phyloP scores from a whole-genome alignment of 106 monocot genomes.

The Dioscorea alata region DNA sequence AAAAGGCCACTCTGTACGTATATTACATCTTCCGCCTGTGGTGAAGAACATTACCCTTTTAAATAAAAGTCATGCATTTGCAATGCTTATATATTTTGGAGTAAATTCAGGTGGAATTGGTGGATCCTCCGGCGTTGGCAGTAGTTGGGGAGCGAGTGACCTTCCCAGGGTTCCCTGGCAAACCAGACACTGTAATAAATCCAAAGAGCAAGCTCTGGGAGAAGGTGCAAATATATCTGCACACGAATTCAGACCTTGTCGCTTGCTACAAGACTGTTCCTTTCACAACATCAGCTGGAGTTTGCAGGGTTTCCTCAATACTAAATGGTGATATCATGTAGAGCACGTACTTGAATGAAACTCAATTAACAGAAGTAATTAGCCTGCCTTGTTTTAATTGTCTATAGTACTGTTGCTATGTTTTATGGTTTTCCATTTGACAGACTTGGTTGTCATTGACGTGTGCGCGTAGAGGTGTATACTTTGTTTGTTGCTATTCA shows the following conservation, averaged over 20 bases:
- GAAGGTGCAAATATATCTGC: constrained; percentile 60
- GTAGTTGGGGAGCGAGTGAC: constrained; percentile 58
- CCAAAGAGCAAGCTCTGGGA: constrained; percentile 93
- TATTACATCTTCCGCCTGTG: no score
- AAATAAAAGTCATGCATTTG: no score
- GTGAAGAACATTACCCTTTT: no score
- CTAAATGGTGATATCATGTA: constrained; percentile 59
- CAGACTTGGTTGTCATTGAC: no score
- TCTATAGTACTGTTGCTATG: no score
- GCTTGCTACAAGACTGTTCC: constrained; percentile 68
- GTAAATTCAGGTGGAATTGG: constrained; percentile 68
- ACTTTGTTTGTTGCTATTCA: no score
- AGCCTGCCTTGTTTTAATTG: no score
- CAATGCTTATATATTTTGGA: no score
- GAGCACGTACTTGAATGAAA: not conserved
- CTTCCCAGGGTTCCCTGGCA: constrained; percentile 54
- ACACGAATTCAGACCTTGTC: constrained; percentile 50
- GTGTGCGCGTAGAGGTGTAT: no score
- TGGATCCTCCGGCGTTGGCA: constrained; percentile 70
- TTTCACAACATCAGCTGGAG: constrained; percentile 76
- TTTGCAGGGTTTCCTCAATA: constrained; percentile 84
- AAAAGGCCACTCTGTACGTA: no score
- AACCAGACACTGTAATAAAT: constrained; percentile 61
- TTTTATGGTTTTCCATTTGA: no score
- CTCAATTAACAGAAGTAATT: no score